A percentile compares a stretch with the other conserved stretches of the same genome.
Conservation (phyloP, 2,329 filamentous ascomycete species). For the Pseudogymnoascus sp. region DNA sequence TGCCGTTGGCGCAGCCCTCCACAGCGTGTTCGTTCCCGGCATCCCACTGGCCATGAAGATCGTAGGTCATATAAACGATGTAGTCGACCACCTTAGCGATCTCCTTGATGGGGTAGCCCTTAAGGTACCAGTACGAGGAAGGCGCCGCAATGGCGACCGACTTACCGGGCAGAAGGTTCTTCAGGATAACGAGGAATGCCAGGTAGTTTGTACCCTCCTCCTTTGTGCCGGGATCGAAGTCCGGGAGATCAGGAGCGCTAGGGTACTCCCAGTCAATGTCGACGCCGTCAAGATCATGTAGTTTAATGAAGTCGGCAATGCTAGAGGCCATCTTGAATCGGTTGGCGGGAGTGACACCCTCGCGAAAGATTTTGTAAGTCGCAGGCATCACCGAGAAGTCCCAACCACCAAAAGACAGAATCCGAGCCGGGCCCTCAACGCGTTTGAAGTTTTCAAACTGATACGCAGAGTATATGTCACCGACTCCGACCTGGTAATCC, state of each 20-base stretch:
- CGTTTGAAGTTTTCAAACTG: slow-evolving; percentile 31
- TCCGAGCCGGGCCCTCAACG: slow-evolving; percentile 29
- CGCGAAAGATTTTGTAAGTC: slow-evolving; percentile 33
- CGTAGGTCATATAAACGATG: slow-evolving; percentile 21
- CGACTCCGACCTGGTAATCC: slow-evolving; percentile 27
- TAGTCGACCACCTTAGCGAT: slow-evolving; percentile 30
- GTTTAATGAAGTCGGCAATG: slow-evolving; percentile 29
- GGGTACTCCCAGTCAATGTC: slow-evolving; percentile 31
- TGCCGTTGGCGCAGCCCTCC: slow-evolving; percentile 27
- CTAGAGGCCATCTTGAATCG: slow-evolving; percentile 28
- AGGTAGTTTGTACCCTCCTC: slow-evolving; percentile 32
- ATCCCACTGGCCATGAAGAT: slow-evolving; percentile 36
- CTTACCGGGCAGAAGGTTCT: slow-evolving; percentile 22
- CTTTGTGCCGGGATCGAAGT: too few relatives aligned
- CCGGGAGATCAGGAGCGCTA: slow-evolving; percentile 28
- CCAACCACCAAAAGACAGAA: slow-evolving; percentile 40
- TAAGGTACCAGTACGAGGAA: slow-evolving; percentile 34
- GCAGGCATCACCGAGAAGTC: slow-evolving; percentile 32
- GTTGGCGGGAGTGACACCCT: slow-evolving; percentile 30
- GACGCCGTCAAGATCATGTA: slow-evolving; percentile 29
- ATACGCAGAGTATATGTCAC: slow-evolving; percentile 18
- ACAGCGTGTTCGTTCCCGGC: slow-evolving; percentile 26
- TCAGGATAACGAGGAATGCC: slow-evolving; percentile 26
- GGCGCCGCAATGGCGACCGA: slow-evolving; percentile 30
- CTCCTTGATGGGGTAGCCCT: slow-evolving; percentile 29